Percentiles rank a stretch among this genome's conserved stretches.
phyloP scores from a whole-genome alignment of 441 rosid species.

The Biscutella auriculata region DNA sequence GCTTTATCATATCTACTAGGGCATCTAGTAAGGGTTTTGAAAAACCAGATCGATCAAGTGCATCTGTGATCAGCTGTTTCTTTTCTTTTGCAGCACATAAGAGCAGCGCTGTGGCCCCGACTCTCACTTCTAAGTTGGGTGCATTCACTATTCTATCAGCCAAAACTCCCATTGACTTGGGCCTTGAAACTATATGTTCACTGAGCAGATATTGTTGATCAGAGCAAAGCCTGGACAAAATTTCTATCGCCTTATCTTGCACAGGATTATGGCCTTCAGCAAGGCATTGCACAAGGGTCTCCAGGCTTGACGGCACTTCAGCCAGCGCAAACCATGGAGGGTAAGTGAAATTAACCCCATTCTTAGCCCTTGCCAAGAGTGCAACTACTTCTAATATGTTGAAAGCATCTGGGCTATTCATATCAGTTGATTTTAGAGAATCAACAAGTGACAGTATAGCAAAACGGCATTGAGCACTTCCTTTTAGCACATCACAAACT shows the following conservation, averaged over 20 bases:
- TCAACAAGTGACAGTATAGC: conserved; percentile 84
- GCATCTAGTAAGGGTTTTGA: conserved; percentile 52
- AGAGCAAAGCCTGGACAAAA: conserved; percentile 73
- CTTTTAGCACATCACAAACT: conserved; percentile 68
- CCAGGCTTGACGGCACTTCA: conserved; percentile 68
- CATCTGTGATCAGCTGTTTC: conserved; percentile 67
- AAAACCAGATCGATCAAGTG: conserved; percentile 64
- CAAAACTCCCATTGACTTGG: conserved; percentile 50
- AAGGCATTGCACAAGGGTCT: conserved; percentile 62
- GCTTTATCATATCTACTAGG: conserved; percentile 55
- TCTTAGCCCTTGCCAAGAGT: conserved; percentile 61
- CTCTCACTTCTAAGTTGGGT: conserved; percentile 52
- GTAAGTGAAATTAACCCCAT: conserved; percentile 38
- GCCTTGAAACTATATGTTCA: conserved; percentile 45
- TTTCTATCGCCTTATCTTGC: conserved; percentile 92
- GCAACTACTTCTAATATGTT: conserved; percentile 83
- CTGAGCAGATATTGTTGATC: conserved; percentile 74
- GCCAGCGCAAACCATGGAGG: conserved; percentile 86
- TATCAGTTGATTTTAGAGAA: conserved; percentile 54
- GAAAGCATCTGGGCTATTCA: conserved; percentile 52
- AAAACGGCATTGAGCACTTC: conserved; percentile 70
- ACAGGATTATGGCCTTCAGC: conserved; percentile 53
- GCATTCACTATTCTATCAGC: conserved; percentile 67
- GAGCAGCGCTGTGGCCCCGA: conserved; percentile 89
- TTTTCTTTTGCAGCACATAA: conserved; percentile 91